Percentiles rank a stretch among this genome's conserved stretches.
These are phyloP conservation scores for Catharanthus roseus DNA, from an alignment of 257 asterid species.

Conservation along the genomic window DNA sequence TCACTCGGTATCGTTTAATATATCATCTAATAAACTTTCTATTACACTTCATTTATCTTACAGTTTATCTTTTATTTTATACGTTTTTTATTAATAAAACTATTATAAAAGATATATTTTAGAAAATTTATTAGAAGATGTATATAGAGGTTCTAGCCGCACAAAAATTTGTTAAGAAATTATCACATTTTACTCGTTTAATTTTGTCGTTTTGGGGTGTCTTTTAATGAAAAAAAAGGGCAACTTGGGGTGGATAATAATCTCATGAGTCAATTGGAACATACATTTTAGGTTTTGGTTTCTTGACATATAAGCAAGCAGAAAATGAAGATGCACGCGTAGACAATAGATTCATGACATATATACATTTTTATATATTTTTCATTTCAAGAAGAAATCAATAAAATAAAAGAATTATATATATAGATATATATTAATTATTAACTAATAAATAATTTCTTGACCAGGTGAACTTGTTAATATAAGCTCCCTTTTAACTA, in stretches of 20 bases:
- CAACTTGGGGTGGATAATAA: neutral
- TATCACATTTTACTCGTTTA: neutral
- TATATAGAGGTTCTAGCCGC: too few relatives aligned
- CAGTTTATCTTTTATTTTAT: too few relatives aligned
- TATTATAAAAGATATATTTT: too few relatives aligned
- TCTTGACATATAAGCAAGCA: constrained; percentile 18
- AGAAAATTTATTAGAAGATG: too few relatives aligned
- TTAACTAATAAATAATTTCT: neutral
- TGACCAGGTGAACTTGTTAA: neutral
- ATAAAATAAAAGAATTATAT: too few relatives aligned
- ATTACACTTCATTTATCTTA: too few relatives aligned
- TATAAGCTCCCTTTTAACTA: neutral
- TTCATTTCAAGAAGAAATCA: neutral
- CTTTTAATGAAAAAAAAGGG: neutral
- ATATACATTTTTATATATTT: neutral
- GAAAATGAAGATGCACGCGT: constrained; percentile 9
- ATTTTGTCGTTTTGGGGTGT: neutral
- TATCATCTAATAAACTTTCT: too few relatives aligned
- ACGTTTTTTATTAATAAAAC: too few relatives aligned
- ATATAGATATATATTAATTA: too few relatives aligned
- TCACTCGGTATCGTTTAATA: too few relatives aligned
- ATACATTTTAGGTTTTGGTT: neutral
- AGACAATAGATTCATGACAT: neutral
- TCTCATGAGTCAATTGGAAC: constrained; percentile 10
- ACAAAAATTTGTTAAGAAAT: too few relatives aligned